Percentiles rank a stretch among this genome's conserved stretches.
Evolutionary conservation across 1,284 basidiomycete genomes (phyloP).

Genomic region (Abortiporus biennis): DNA sequence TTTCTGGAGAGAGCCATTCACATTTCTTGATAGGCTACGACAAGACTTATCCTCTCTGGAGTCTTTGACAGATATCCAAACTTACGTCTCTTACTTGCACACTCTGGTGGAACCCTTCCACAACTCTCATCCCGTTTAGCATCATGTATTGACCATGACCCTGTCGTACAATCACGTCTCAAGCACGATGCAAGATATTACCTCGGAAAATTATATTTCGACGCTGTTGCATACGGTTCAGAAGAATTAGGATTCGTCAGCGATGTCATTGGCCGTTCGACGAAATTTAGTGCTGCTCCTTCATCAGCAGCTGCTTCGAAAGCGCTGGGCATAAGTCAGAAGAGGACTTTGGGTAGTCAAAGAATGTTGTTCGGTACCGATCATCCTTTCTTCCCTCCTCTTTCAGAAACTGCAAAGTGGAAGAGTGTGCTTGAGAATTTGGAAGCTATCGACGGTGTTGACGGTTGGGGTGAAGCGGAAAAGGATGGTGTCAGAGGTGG

Average conservation of each 20-base stretch:
- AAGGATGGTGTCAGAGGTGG: constrained; percentile 60
- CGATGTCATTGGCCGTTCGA: constrained; percentile 59
- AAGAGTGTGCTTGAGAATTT: constrained; percentile 79
- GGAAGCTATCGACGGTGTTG: constrained; percentile 64
- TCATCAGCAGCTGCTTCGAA: constrained; percentile 23
- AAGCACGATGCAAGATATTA: constrained; percentile 81
- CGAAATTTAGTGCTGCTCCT: constrained; percentile 36
- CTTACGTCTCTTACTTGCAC: constrained; percentile 74
- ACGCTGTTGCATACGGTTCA: constrained; percentile 79
- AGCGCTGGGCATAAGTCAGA: constrained; percentile 12
- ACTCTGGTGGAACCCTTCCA: constrained; percentile 80
- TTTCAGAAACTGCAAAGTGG: constrained; percentile 67
- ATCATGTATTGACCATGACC: constrained; percentile 81
- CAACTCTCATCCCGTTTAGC: constrained; percentile 77
- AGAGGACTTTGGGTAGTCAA: constrained; percentile 33
- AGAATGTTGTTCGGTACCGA: constrained; percentile 83
- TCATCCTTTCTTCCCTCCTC: constrained; percentile 86
- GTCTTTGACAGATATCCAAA: constrained; percentile 72
- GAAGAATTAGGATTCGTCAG: constrained; percentile 78
- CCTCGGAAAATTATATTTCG: constrained; percentile 73
- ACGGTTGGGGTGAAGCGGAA: constrained; percentile 56
- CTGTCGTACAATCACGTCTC: constrained; percentile 65
- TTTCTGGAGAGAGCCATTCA: not conserved
- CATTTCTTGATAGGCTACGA: constrained; percentile 48
- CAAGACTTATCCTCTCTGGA: constrained; percentile 76